Evolutionary conservation across 306 rosid species (phyloP).

Genomic region (Rosa chinensis): DNA sequence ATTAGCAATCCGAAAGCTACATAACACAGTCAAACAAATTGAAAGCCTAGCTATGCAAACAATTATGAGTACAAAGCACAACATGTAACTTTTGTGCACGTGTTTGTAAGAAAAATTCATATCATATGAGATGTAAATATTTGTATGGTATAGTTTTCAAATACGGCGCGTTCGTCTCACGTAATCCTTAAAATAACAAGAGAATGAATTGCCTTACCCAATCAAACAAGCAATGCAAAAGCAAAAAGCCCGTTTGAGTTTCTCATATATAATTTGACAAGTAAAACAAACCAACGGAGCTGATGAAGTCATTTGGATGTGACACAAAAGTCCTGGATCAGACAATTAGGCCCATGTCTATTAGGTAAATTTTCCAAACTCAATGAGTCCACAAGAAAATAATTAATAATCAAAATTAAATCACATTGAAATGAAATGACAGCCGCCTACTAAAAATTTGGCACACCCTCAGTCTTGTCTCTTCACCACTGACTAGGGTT

Average conservation of each 20-base stretch:
- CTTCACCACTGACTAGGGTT: neutral
- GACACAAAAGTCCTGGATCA: neutral
- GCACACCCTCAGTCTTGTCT: neutral
- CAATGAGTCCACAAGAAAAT: neutral
- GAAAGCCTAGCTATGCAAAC: no score
- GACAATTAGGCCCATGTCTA: neutral
- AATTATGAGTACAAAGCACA: no score
- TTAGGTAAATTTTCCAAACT: neutral
- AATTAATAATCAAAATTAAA: neutral
- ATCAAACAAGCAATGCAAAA: neutral
- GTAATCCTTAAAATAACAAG: no score
- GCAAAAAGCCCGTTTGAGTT: neutral
- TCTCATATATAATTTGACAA: neutral
- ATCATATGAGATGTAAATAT: no score
- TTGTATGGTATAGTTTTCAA: no score
- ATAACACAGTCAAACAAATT: no score
- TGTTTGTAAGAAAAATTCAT: no score
- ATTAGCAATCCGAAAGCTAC: no score
- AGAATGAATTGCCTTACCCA: neutral
- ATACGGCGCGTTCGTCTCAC: no score
- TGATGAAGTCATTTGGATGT: neutral
- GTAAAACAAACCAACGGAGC: neutral
- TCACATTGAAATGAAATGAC: neutral
- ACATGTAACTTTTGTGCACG: no score
- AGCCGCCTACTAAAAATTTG: neutral